phyloP scores from a whole-genome alignment of 495 filamentous ascomycete species.

The Penicillium paradoxum region DNA sequence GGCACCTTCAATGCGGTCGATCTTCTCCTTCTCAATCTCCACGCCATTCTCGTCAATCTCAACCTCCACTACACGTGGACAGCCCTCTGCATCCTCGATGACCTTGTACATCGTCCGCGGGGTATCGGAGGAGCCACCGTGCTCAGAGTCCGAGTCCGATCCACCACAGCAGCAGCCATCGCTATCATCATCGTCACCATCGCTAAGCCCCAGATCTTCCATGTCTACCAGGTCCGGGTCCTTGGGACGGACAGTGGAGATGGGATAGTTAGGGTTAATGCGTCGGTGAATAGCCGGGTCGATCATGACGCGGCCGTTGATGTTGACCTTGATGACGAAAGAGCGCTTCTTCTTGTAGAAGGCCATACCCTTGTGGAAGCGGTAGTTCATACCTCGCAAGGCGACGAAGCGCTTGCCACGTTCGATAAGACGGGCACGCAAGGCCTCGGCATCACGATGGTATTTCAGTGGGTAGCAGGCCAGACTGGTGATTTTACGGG shows the following conservation, averaged over 20 bases:
- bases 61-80: slow-evolving; percentile 53
- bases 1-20: slow-evolving; percentile 49
- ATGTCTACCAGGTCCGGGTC: slow-evolving; percentile 64
- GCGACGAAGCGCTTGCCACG: slow-evolving; percentile 82
- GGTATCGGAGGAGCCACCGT: slow-evolving; percentile 47
- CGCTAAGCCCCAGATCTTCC: slow-evolving; percentile 38
- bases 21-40: slow-evolving; percentile 62
- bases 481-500: slow-evolving; percentile 75
- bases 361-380: slow-evolving; percentile 72
- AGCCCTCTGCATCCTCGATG: slow-evolving; percentile 58
- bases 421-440: slow-evolving; percentile 67
- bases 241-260: slow-evolving; percentile 72
- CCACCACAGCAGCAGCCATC: slow-evolving; percentile 38
- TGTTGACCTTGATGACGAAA: slow-evolving; percentile 71
- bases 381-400: slow-evolving; percentile 79
- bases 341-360: slow-evolving; percentile 79
- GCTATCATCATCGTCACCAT: slow-evolving; percentile 39
- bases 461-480: slow-evolving; percentile 76
- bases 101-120: slow-evolving; percentile 62
- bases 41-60: slow-evolving; percentile 56
- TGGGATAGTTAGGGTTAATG: slow-evolving; percentile 83
- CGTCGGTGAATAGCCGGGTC: slow-evolving; percentile 82
- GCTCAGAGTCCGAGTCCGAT: slow-evolving; percentile 49
- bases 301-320: slow-evolving; percentile 89
- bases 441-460: slow-evolving; percentile 65